These are phyloP conservation scores for Pythium insidiosum DNA, from an alignment of 352 stramenopile species.

Conservation along the genomic window DNA sequence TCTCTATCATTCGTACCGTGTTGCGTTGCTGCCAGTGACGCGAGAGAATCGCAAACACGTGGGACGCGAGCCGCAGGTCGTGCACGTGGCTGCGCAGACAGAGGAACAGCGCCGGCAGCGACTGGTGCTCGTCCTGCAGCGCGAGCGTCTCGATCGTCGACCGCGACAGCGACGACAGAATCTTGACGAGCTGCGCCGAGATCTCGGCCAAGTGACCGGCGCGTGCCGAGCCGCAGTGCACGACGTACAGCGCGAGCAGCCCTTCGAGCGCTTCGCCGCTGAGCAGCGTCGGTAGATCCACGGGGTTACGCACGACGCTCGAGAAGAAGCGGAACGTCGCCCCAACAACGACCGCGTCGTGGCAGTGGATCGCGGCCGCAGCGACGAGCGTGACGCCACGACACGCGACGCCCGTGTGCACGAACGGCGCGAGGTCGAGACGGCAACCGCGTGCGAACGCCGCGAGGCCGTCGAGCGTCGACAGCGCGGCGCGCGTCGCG, in stretches of 20 bases:
- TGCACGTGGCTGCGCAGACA: conserved; percentile 40
- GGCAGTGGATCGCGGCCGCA: conserved; percentile 21
- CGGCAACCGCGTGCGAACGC: conserved; percentile 46
- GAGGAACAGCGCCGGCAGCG: conserved; percentile 56
- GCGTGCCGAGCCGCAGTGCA: conserved; percentile 13
- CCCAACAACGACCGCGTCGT: conserved; percentile 22
- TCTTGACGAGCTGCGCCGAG: conserved; percentile 26
- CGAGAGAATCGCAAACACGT: conserved; percentile 51
- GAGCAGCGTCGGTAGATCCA: conserved; percentile 35
- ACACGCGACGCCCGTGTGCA: conserved; percentile 20
- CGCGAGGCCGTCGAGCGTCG: conserved; percentile 66
- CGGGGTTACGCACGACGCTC: conserved; percentile 35
- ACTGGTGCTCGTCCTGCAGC: conserved; percentile 36
- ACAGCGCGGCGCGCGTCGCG: conserved; percentile 31
- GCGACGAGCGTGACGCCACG: conserved; percentile 31
- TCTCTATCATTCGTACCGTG: too few species aligned
- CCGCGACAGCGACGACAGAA: conserved; percentile 33
- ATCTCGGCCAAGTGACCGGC: conserved; percentile 22
- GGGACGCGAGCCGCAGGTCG: conserved; percentile 33
- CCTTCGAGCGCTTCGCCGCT: conserved; percentile 50
- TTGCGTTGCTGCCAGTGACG: too few species aligned
- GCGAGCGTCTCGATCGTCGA: conserved; percentile 31
- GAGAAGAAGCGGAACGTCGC: conserved; percentile 52
- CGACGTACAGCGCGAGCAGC: conserved; percentile 47
- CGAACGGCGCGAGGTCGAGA: conserved; percentile 45